Conservation (phyloP, 176 grass and related monocot genomes). For the Aegilops tauschii region DNA sequence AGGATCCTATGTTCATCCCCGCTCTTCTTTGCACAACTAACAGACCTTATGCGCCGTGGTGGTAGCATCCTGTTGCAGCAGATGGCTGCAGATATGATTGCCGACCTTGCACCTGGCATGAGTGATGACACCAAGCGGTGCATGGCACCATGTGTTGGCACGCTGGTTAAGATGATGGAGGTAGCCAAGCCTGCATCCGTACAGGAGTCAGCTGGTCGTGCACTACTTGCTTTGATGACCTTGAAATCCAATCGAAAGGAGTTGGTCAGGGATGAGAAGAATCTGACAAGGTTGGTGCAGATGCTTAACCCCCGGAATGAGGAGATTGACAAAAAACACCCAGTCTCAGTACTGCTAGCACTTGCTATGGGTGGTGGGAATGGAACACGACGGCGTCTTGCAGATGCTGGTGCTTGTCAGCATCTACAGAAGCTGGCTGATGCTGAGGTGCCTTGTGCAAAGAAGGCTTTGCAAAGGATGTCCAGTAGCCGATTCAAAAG, state of each 20-base stretch:
- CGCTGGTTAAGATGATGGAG: constrained; percentile 73
- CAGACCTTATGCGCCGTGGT: constrained; percentile 52
- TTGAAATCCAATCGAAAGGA: constrained; percentile 63
- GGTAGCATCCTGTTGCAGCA: constrained; percentile 60
- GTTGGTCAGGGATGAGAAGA: constrained; percentile 71
- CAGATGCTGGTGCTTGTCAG: constrained; percentile 62
- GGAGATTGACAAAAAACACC: constrained; percentile 63
- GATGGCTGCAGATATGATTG: constrained; percentile 52
- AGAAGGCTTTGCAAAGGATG: constrained; percentile 86
- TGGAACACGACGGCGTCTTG: constrained; percentile 50
- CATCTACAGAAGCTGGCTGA: constrained; percentile 74
- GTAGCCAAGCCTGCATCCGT: constrained; percentile 60
- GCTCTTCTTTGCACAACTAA: constrained; percentile 67
- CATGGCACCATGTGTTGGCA: constrained; percentile 53
- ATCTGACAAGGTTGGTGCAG: constrained; percentile 61
- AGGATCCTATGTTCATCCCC: constrained; percentile 56
- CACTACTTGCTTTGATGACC: constrained; percentile 55
- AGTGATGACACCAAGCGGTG: constrained; percentile 64
- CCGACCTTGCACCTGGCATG: constrained; percentile 44
- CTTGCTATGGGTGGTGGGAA: constrained; percentile 64
- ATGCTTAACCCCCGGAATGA: constrained; percentile 74
- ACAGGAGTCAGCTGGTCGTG: constrained; percentile 66
- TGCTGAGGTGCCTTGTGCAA: constrained; percentile 63
- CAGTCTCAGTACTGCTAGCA: constrained; percentile 59
- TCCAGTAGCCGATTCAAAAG: constrained; percentile 62